Evolutionary conservation across 116 monocot genomes (phyloP).

Genomic region (Dioscorea cayenensis): DNA sequence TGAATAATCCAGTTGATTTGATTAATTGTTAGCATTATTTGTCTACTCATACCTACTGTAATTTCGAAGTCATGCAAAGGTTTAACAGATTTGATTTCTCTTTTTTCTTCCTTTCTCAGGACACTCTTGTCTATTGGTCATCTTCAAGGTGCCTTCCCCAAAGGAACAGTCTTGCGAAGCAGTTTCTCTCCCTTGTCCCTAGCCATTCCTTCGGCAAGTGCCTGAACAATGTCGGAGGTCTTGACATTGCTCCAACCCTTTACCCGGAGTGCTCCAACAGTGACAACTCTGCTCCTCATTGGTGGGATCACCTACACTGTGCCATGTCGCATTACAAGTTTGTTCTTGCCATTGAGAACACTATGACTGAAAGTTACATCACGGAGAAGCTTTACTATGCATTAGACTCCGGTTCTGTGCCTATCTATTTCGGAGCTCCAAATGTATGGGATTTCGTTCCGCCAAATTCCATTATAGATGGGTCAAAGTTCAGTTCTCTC

Average conservation of each 20-base stretch:
- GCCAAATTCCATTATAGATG: slow-evolving; percentile 91
- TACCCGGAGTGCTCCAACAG: slow-evolving; percentile 66
- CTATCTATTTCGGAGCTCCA: slow-evolving; percentile 95
- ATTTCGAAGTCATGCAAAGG: not conserved
- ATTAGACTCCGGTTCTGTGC: slow-evolving; percentile 77
- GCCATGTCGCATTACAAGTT: slow-evolving; percentile 97
- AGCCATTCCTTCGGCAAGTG: slow-evolving; percentile 95
- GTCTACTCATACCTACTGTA: too few species aligned
- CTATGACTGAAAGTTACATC: slow-evolving; percentile 65
- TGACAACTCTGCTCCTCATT: slow-evolving; percentile 21
- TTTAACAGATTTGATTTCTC: not conserved
- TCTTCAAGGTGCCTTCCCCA: slow-evolving; percentile 84
- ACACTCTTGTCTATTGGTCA: slow-evolving; percentile 87
- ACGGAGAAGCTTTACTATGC: slow-evolving; percentile 96
- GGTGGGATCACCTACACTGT: slow-evolving; percentile 95
- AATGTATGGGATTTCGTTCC: slow-evolving; percentile 98
- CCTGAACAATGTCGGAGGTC: slow-evolving; percentile 82
- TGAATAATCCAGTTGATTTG: too few species aligned
- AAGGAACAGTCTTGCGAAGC: slow-evolving; percentile 57
- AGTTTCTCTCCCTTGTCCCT: slow-evolving; percentile 59
- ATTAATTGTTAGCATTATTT: too few species aligned
- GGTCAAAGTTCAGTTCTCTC: slow-evolving; percentile 60
- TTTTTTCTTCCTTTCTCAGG: slow-evolving; percentile 28
- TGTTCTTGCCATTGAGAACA: slow-evolving; percentile 92
- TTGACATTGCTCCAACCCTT: slow-evolving; percentile 52